These are phyloP conservation scores for Paramarasmius palmivorus DNA, from an alignment of 1,284 basidiomycete species.

Conservation along the genomic window DNA sequence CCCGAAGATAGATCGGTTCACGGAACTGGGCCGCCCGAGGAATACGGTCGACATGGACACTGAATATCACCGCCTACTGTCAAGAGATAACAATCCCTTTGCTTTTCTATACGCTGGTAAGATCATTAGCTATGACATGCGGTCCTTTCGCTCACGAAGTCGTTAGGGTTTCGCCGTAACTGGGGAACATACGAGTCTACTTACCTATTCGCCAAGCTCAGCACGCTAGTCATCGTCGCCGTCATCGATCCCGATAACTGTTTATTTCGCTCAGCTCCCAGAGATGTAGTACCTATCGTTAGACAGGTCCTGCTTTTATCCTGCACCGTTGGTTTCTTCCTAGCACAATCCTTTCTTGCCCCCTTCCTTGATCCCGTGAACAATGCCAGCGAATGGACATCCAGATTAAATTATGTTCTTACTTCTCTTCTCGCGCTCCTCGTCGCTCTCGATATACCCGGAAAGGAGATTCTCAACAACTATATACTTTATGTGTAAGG, in stretches of 20 bases:
- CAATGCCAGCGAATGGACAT: constrained; percentile 79
- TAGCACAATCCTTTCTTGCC: constrained; percentile 57
- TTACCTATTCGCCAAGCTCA: constrained; percentile 70
- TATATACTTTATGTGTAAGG: constrained; percentile 66
- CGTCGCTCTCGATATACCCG: constrained; percentile 56
- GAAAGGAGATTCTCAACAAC: constrained; percentile 53
- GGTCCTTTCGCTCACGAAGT: not conserved
- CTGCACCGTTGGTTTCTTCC: constrained; percentile 61
- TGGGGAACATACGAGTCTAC: constrained; percentile 69
- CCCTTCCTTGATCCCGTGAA: constrained; percentile 75
- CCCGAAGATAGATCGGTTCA: constrained; percentile 69
- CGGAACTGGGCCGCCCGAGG: constrained; percentile 67
- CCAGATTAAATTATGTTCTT: constrained; percentile 67
- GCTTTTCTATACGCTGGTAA: constrained; percentile 71
- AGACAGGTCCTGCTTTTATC: constrained; percentile 68
- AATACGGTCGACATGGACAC: constrained; percentile 60
- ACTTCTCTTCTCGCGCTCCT: constrained; percentile 65
- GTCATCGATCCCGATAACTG: constrained; percentile 75
- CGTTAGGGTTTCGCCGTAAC: constrained; percentile 66
- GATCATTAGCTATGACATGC: constrained; percentile 20
- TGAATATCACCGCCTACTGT: constrained; percentile 72
- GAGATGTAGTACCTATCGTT: constrained; percentile 52
- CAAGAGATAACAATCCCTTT: constrained; percentile 69
- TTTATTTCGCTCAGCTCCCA: constrained; percentile 59
- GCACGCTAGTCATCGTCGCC: constrained; percentile 66